These are phyloP conservation scores for Trapa bicornis DNA, from an alignment of 345 rosid genomes.

Conservation along the genomic window DNA sequence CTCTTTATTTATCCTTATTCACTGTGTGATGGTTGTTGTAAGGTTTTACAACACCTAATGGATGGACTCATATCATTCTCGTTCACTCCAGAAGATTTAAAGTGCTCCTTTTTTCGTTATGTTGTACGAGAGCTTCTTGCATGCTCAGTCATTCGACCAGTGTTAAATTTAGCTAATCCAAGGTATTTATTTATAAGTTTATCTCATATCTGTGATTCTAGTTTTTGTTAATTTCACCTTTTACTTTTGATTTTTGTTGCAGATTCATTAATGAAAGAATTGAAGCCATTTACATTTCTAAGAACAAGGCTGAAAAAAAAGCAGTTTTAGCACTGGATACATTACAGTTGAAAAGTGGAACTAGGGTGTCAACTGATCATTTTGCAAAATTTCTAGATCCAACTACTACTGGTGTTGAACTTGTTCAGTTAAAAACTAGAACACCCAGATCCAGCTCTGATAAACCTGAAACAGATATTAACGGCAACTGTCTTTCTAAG, in stretches of 20 bases:
- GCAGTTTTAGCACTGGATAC: constrained; percentile 32
- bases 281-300: constrained; percentile 52
- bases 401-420: constrained; percentile 82
- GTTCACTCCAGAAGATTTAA: constrained; percentile 79
- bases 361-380: constrained; percentile 52
- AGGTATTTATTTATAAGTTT: constrained; percentile 31
- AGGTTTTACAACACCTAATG: constrained; percentile 93
- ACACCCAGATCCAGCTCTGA: constrained; percentile 24
- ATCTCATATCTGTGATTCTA: neutral
- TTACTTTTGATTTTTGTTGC: constrained; percentile 12
- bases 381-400: constrained; percentile 69
- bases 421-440: constrained; percentile 61
- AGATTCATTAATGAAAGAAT: constrained; percentile 94
- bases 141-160: constrained; percentile 87
- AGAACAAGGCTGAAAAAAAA: constrained; percentile 41
- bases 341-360: constrained; percentile 44
- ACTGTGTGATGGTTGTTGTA: constrained; percentile 13
- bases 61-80: constrained; percentile 68
- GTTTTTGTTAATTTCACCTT: neutral
- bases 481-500: constrained; percentile 38
- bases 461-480: constrained; percentile 27
- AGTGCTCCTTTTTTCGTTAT: constrained; percentile 67
- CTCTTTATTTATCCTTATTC: neutral
- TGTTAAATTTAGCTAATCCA: constrained; percentile 79
- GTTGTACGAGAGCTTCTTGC: constrained; percentile 86